Base-by-base conservation (phyloP, 306 rosid genomes). In the Glycine latifolia region DNA sequence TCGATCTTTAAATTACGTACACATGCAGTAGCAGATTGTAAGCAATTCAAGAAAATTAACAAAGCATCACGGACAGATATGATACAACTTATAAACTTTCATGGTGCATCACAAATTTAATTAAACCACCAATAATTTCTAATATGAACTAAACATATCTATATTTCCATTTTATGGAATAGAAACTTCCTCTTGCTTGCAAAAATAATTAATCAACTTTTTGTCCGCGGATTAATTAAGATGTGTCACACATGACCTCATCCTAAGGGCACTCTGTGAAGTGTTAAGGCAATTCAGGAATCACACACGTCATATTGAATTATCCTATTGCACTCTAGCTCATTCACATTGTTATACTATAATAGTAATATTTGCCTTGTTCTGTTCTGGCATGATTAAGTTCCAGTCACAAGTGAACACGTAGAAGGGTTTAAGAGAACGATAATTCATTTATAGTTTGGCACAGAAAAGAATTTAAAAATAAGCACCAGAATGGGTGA, bases 241-340 rank as follows among this genome's bases (percentile, higher is more conserved):
- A 62, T 46, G 10, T 76, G 58, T 65, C 50, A 70, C 31, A 26
- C 54, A 73, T n/a, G 67, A 80, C 55, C 77, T 80, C 54, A 76
- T 81, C 72, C 37, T 47, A 26, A 26, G 31, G 31, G 31, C 31
- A 26, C 2, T 26, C 31, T 26, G 31, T 2, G 31, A 26, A 26
- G 31, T 26, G 54, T 0, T 53, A 44, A 53, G 54, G 79, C 62
- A 71, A 83, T 13, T 63, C 5, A 62, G 48, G 39, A n/a, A 63
- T 68, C 67, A 76, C 73, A 77, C 35, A 71, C 69, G 53, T 77
- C 77, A 43, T 26, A 43, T 71, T 76, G 83, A 70, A 59, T 58
- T 79, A 69, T 48, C 73, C 66, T 48, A 35, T 67, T 33, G 14
- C 46, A 35, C 46, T 55, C 7, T 26, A 26, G 26, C 31, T 26